A percentile compares a stretch with the other conserved stretches of the same genome.
These are phyloP conservation scores for Mucor velutinosus DNA, from an alignment of 371 early-diverging fungal species.

Conservation along the genomic window DNA sequence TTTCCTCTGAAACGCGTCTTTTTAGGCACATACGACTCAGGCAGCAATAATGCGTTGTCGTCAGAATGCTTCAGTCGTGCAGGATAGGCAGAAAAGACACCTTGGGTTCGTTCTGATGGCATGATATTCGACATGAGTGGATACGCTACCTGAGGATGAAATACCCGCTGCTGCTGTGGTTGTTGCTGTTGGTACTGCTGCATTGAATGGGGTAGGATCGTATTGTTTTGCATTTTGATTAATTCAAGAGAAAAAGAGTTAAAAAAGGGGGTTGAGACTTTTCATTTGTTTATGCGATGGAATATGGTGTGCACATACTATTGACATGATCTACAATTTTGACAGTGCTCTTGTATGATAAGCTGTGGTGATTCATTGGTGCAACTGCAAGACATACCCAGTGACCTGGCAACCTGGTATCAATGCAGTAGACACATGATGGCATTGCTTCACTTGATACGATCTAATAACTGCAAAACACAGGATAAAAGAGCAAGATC, in stretches of 20 bases:
- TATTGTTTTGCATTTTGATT: conserved; percentile 11
- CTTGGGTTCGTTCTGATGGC: conserved; percentile 34
- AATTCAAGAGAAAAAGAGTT: not conserved
- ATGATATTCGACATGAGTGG: conserved; percentile 22
- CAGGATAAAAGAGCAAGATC: too few relatives aligned
- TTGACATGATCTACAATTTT: not conserved
- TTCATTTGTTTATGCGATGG: not conserved
- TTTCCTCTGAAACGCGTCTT: conserved; percentile 31
- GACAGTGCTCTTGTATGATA: not conserved
- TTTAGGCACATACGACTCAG: conserved; percentile 40
- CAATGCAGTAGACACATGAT: too few relatives aligned
- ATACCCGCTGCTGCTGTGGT: conserved; percentile 12
- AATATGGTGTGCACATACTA: not conserved
- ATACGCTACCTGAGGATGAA: conserved; percentile 22
- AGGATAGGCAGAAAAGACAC: conserved; percentile 46
- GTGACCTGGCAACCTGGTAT: too few relatives aligned
- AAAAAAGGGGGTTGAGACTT: not conserved
- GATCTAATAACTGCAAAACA: too few relatives aligned
- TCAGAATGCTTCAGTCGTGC: conserved; percentile 48
- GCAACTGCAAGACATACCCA: not conserved
- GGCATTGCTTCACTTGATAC: too few relatives aligned
- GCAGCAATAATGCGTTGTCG: conserved; percentile 47
- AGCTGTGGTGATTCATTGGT: too few relatives aligned
- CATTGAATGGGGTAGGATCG: conserved; percentile 1
- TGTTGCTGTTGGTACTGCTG: conserved; percentile 5